These are phyloP conservation scores for Clitoria ternatea DNA, from an alignment of 306 rosid species.

Conservation along the genomic window DNA sequence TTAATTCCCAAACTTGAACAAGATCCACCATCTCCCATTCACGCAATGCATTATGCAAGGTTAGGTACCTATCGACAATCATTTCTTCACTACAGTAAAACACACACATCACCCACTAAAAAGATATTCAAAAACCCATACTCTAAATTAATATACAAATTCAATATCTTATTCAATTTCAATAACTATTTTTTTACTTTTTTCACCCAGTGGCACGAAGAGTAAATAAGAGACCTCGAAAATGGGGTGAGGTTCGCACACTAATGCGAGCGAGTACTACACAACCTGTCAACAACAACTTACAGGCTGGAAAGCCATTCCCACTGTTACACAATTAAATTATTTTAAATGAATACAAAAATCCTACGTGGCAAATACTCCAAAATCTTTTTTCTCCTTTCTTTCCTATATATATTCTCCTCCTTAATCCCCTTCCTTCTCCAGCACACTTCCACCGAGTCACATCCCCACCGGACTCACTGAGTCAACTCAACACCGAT, in stretches of 20 bases:
- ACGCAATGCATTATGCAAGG: too few relatives aligned
- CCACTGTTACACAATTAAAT: slow-evolving; percentile 16
- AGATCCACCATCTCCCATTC: not conserved
- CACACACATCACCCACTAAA: too few relatives aligned
- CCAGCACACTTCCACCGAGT: not conserved
- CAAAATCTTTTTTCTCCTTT: too few relatives aligned
- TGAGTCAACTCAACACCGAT: slow-evolving; percentile 29
- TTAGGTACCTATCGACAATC: not conserved
- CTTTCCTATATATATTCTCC: slow-evolving; percentile 26
- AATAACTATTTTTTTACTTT: too few relatives aligned
- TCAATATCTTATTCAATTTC: too few relatives aligned
- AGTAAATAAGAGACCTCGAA: slow-evolving; percentile 23
- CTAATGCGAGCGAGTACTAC: slow-evolving; percentile 31
- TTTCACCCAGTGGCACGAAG: slow-evolving; percentile 9
- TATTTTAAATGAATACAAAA: slow-evolving; percentile 17
- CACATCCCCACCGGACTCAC: not conserved
- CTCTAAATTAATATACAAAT: too few relatives aligned
- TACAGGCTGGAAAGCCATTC: slow-evolving; percentile 76
- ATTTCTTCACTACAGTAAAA: too few relatives aligned
- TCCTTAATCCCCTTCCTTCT: not conserved
- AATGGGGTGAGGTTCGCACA: slow-evolving; percentile 19
- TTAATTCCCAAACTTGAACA: not conserved
- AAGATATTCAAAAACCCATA: too few relatives aligned
- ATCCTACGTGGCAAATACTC: slow-evolving; percentile 45
- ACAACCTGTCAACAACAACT: slow-evolving; percentile 84